Conservation (phyloP, 768 basidiomycete genomes). For the Cantharellus anzutake region DNA sequence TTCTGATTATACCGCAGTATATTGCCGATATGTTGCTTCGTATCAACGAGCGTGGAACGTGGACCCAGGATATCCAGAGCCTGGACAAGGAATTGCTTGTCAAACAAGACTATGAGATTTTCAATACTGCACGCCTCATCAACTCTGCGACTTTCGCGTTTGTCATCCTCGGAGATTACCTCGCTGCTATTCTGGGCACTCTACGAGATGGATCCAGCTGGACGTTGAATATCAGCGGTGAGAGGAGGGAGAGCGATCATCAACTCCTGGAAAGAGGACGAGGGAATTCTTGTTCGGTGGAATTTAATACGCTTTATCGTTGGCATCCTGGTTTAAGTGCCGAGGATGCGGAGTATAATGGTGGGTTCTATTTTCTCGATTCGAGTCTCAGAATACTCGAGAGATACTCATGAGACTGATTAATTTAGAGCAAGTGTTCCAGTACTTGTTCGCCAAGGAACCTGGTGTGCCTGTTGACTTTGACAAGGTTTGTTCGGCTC, state of each 20-base stretch:
- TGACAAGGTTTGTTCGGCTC: no score
- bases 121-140: constrained; percentile 38
- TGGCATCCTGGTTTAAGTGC: constrained; percentile 50
- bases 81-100: constrained; percentile 13
- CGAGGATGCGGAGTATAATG: constrained; percentile 39
- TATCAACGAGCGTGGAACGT: constrained; percentile 47
- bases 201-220: constrained; percentile 42
- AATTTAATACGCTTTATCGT: constrained; percentile 66
- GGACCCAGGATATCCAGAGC: constrained; percentile 12
- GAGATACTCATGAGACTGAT: no score
- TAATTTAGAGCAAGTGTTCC: no score
- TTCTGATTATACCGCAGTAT: constrained; percentile 25
- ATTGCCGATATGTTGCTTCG: constrained; percentile 45
- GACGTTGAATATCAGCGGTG: constrained; percentile 30
- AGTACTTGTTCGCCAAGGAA: no score
- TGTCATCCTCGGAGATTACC: constrained; percentile 45
- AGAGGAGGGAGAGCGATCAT: constrained; percentile 27
- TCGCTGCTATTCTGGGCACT: constrained; percentile 53
- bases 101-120: constrained; percentile 57
- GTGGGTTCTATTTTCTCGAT: constrained; percentile 18
- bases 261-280: constrained; percentile 37
- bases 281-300: constrained; percentile 58
- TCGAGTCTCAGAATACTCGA: no score
- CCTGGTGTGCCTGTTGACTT: no score
- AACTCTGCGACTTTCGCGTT: constrained; percentile 27